Evolutionary conservation across 2,329 filamentous ascomycete genomes (phyloP).

Genomic region (Ascochyta clinopodiicola): DNA sequence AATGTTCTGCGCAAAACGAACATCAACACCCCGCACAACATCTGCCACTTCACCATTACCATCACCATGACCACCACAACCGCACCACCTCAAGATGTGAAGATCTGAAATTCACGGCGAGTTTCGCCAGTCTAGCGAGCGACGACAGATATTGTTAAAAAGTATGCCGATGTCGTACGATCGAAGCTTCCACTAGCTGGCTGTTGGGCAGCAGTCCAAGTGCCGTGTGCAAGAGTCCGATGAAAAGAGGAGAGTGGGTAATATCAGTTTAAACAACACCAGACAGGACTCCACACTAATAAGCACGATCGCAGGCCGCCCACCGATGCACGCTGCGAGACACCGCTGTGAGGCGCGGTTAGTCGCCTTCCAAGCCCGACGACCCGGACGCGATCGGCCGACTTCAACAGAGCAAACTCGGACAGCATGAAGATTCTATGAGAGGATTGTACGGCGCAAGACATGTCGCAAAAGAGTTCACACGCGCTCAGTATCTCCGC

Average conservation of each 20-base stretch:
- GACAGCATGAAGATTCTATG: neutral
- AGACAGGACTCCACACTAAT: slow-evolving; percentile 12
- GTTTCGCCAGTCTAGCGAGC: neutral
- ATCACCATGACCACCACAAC: slow-evolving; percentile 1
- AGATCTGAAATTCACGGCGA: neutral
- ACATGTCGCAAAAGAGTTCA: neutral
- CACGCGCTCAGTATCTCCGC: neutral
- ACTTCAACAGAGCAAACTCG: neutral
- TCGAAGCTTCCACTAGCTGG: slow-evolving; percentile 5
- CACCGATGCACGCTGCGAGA: slow-evolving; percentile 14
- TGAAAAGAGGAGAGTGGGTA: slow-evolving; percentile 18
- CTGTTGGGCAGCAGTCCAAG: slow-evolving; percentile 4
- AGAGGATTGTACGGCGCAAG: neutral
- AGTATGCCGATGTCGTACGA: slow-evolving; percentile 1
- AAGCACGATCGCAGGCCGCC: slow-evolving; percentile 15
- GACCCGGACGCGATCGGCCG: slow-evolving; percentile 17
- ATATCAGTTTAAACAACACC: slow-evolving; percentile 12
- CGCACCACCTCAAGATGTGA: slow-evolving; percentile 2
- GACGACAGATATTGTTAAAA: neutral
- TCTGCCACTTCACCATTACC: slow-evolving; percentile 10
- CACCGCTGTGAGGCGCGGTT: slow-evolving; percentile 14
- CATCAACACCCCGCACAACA: slow-evolving; percentile 15
- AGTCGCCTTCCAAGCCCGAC: slow-evolving; percentile 10
- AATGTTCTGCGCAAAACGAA: slow-evolving; percentile 1
- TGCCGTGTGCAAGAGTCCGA: slow-evolving; percentile 7